These are phyloP conservation scores for Apiospora rasikravindrae DNA, from an alignment of 2,329 filamentous ascomycete species.

Conservation along the genomic window DNA sequence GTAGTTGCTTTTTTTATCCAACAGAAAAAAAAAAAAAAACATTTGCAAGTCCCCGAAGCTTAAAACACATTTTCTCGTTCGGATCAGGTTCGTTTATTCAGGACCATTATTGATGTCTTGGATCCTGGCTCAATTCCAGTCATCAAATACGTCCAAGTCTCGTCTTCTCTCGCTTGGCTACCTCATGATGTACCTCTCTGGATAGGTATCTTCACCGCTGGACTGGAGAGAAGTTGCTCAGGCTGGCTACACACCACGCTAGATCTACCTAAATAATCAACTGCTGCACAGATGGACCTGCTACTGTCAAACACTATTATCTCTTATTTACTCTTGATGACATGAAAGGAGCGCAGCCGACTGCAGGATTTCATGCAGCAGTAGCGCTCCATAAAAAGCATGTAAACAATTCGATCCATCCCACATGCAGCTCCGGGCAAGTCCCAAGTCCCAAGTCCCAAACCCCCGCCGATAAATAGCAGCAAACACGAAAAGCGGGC, in stretches of 20 bases:
- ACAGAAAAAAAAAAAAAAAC: not conserved
- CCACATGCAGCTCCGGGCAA: not conserved
- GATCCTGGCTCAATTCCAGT: not conserved
- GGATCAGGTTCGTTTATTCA: not conserved
- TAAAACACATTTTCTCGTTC: not conserved
- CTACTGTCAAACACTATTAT: not conserved
- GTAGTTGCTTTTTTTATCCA: not conserved
- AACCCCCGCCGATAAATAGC: not conserved
- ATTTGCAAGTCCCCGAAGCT: not conserved
- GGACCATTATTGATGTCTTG: not conserved
- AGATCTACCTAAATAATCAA: not conserved
- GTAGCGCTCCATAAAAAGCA: constrained; percentile 4
- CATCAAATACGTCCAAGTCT: not conserved
- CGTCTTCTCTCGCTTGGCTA: not conserved
- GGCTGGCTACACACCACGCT: not conserved
- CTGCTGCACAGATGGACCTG: not conserved
- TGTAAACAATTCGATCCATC: constrained; percentile 17
- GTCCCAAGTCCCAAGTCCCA: not conserved
- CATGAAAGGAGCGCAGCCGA: not conserved
- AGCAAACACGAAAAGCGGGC: constrained; percentile 17
- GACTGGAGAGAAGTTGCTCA: not conserved
- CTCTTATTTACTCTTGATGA: not conserved
- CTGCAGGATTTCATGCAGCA: constrained; percentile 15
- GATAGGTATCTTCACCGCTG: not conserved
- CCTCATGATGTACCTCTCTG: not conserved